Conservation (phyloP, 768 basidiomycete species). For the Brasilioporus rufonigricans region DNA sequence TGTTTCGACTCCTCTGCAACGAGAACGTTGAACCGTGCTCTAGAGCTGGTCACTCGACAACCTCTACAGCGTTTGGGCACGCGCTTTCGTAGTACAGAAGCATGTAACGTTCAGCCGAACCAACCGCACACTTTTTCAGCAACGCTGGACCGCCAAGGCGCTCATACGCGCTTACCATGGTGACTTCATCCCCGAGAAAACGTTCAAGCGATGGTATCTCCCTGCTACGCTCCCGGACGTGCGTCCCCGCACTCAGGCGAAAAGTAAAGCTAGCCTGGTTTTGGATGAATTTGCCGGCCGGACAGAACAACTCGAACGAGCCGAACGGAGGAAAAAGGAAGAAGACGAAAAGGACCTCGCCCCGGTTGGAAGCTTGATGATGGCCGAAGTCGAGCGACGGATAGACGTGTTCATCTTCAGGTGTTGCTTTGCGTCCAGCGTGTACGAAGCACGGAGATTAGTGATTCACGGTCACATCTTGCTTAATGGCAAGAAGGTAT, state of each 20-base stretch:
- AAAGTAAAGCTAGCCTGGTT: slow-evolving; percentile 36
- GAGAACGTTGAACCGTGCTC: slow-evolving; percentile 7
- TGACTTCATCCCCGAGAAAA: slow-evolving; percentile 88
- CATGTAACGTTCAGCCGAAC: slow-evolving; percentile 56
- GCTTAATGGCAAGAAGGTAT: slow-evolving; percentile 87
- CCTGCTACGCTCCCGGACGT: slow-evolving; percentile 85
- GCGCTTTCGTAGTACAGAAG: slow-evolving; percentile 51
- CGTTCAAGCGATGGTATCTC: slow-evolving; percentile 94
- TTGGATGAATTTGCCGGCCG: slow-evolving; percentile 62
- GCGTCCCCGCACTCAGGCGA: slow-evolving; percentile 50
- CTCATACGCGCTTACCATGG: slow-evolving; percentile 93
- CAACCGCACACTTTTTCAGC: slow-evolving; percentile 74
- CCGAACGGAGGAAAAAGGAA: slow-evolving; percentile 48
- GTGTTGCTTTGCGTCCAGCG: slow-evolving; percentile 81
- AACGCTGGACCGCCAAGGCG: slow-evolving; percentile 86
- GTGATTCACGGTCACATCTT: slow-evolving; percentile 85
- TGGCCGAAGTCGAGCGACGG: slow-evolving; percentile 89
- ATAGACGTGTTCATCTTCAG: slow-evolving; percentile 92
- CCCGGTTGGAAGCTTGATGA: slow-evolving; percentile 95
- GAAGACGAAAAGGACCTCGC: slow-evolving; percentile 65
- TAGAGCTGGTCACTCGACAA: slow-evolving; percentile 92
- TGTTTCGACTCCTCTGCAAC: not conserved
- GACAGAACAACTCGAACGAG: slow-evolving; percentile 38
- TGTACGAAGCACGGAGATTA: slow-evolving; percentile 85
- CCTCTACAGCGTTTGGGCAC: slow-evolving; percentile 85